These are phyloP conservation scores for Domatiomyces globalis DNA, from an alignment of 2,329 filamentous ascomycete species.

Conservation along the genomic window DNA sequence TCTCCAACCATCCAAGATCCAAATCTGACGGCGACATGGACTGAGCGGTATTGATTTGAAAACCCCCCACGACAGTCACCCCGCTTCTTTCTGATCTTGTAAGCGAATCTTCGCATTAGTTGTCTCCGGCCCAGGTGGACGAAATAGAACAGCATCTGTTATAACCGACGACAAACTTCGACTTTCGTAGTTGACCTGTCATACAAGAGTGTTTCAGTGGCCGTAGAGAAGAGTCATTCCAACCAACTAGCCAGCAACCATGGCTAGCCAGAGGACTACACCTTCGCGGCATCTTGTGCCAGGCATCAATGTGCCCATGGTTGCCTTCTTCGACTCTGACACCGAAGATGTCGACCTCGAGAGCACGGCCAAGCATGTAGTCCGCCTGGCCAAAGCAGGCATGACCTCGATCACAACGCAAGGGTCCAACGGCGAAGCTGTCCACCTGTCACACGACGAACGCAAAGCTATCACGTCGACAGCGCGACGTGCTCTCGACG, in stretches of 20 bases:
- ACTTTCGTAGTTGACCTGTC: not conserved
- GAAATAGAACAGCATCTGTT: not conserved
- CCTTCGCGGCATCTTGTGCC: slow-evolving; percentile 11
- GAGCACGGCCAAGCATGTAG: slow-evolving; percentile 45
- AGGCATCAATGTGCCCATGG: slow-evolving; percentile 58
- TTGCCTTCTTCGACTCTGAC: slow-evolving; percentile 55
- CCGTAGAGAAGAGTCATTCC: no score
- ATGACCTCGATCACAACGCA: slow-evolving; percentile 62
- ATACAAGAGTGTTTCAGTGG: not conserved
- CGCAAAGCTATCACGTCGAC: slow-evolving; percentile 53
- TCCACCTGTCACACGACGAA: slow-evolving; percentile 59
- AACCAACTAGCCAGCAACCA: not conserved
- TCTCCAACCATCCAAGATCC: not conserved
- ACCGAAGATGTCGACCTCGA: slow-evolving; percentile 52
- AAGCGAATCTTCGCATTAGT: not conserved
- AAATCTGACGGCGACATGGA: not conserved
- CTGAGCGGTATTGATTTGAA: not conserved
- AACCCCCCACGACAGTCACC: not conserved
- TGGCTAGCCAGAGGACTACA: not conserved
- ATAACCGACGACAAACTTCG: not conserved
- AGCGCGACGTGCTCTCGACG: slow-evolving; percentile 55
- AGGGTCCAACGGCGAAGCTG: slow-evolving; percentile 71
- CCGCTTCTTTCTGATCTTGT: not conserved
- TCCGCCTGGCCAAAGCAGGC: slow-evolving; percentile 57
- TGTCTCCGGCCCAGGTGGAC: not conserved